Base-by-base conservation (phyloP, 352 stramenopile species). In the Phytophthora meadii region DNA sequence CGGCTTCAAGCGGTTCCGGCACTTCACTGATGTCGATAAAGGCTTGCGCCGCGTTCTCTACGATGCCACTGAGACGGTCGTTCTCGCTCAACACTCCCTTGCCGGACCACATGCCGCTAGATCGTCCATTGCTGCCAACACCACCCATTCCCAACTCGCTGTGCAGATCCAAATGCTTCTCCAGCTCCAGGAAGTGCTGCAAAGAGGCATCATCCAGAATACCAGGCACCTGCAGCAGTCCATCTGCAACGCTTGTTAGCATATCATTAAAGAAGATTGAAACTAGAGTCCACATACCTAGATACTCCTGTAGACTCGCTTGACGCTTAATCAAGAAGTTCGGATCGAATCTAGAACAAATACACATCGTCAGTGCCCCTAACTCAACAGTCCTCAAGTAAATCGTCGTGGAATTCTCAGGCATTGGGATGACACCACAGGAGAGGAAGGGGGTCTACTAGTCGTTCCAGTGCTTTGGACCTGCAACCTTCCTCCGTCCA, bases 1-100 rank as follows among this genome's bases (percentile, higher is more conserved):
- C 85, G 2, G 80, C 77, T 65, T 94, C 86, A 3, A 94, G 79
- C 17, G 86, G 86, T 53, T 93, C 86, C 3, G 86, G 81, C 0
- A 94, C 79, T 64, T 94, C 84, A 46, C 81, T 92, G 45, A 94
- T 89, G 54, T 94, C 84, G 52, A 94, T 93, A 45, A 94, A 90
- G 17, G 81, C 83, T 69, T 93, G 84, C 37, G 81, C 81, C 10
- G 84, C 82, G 47, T 72, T 90, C 54, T 93, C 84, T 8, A 94
- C 84, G 42, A 94, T 94, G 14, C 76, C 81, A 42, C 74, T 92
- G 27, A 92, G 77, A 5, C 86, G 82, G 56, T 94, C 86, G 55
- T 89, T 88, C 60, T 94, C 86, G 49, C 74, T 93, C 51, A 93
- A 30, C 34, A 74, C 73, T 9, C 71, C 82, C 67, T 89, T 92